Evolutionary conservation across 768 basidiomycete genomes (phyloP).

Genomic region (Leccinum uliginosum): DNA sequence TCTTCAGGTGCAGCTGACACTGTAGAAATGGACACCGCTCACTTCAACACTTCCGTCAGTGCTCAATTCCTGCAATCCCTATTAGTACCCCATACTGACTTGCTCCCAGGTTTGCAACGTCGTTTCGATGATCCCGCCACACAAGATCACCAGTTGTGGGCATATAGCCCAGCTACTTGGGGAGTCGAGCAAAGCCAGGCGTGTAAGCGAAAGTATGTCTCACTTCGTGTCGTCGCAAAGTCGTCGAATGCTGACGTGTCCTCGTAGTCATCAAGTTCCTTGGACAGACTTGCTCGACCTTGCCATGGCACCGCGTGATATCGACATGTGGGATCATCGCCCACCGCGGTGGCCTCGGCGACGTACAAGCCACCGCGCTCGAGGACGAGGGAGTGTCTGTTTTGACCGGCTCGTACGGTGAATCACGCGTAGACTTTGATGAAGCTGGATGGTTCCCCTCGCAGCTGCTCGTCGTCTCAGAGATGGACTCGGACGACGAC

Average conservation of each 20-base stretch:
- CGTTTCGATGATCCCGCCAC: constrained; percentile 61
- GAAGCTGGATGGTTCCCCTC: constrained; percentile 64
- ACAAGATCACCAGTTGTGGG: constrained; percentile 67
- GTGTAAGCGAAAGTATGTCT: constrained; percentile 70
- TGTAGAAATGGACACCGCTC: constrained; percentile 13
- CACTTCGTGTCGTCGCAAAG: background rate
- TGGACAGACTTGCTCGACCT: constrained; percentile 51
- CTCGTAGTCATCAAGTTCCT: constrained; percentile 66
- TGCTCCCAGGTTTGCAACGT: constrained; percentile 57
- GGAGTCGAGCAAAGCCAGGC: constrained; percentile 69
- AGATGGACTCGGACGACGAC: constrained; percentile 15
- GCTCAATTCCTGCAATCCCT: background rate
- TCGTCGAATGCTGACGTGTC: background rate
- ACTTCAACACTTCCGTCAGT: constrained; percentile 19
- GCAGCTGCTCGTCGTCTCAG: constrained; percentile 1
- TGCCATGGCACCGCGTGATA: constrained; percentile 79
- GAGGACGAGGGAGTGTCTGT: constrained; percentile 77
- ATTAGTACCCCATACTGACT: background rate
- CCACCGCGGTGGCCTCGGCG: constrained; percentile 66
- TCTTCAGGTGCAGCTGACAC: background rate
- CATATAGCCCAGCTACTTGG: constrained; percentile 77
- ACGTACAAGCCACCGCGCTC: constrained; percentile 63
- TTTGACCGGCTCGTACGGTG: constrained; percentile 44
- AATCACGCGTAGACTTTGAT: constrained; percentile 50
- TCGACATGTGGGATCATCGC: constrained; percentile 65